Percentiles rank a stretch among this genome's conserved stretches.
phyloP scores from a whole-genome alignment of 192 early-diverging fungal species.

The Geranomyces variabilis region DNA sequence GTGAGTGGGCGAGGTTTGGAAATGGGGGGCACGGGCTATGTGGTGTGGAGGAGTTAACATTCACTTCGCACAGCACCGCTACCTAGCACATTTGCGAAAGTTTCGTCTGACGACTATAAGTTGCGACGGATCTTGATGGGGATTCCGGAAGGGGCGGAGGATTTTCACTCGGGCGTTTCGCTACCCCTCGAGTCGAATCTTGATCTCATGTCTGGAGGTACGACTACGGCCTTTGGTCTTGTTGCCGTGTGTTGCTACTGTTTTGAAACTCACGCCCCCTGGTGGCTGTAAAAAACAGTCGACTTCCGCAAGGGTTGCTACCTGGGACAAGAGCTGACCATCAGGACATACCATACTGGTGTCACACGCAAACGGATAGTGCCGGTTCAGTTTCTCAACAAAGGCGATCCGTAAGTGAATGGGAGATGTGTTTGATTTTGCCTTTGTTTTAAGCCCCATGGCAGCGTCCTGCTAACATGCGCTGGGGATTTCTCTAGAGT shows the following conservation, averaged over 20 bases:
- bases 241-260: not conserved
- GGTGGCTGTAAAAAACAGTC: slow-evolving; percentile 52
- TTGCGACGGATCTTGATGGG: slow-evolving; percentile 82
- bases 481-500: slow-evolving; percentile 10
- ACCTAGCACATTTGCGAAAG: slow-evolving; percentile 57
- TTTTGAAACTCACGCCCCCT: not conserved
- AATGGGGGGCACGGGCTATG: not conserved
- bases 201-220: slow-evolving; percentile 89
- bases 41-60: too few species aligned
- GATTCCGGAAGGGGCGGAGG: slow-evolving; percentile 86
- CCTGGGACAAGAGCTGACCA: slow-evolving; percentile 97
- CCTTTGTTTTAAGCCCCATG: slow-evolving; percentile 33
- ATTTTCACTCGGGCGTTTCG: slow-evolving; percentile 69
- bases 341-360: slow-evolving; percentile 93
- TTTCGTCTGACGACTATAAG: slow-evolving; percentile 62
- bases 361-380: slow-evolving; percentile 90
- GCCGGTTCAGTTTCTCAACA: slow-evolving; percentile 60
- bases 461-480: too few species aligned
- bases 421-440: slow-evolving; percentile 24
- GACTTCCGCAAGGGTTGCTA: slow-evolving; percentile 99
- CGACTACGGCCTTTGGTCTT: not conserved
- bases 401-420: not conserved
- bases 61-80: slow-evolving; percentile 31
- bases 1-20: slow-evolving; percentile 2
- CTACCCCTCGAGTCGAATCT: slow-evolving; percentile 91